Base-by-base conservation (phyloP, 176 grass and related monocot genomes). In the Carex myosuroides region DNA sequence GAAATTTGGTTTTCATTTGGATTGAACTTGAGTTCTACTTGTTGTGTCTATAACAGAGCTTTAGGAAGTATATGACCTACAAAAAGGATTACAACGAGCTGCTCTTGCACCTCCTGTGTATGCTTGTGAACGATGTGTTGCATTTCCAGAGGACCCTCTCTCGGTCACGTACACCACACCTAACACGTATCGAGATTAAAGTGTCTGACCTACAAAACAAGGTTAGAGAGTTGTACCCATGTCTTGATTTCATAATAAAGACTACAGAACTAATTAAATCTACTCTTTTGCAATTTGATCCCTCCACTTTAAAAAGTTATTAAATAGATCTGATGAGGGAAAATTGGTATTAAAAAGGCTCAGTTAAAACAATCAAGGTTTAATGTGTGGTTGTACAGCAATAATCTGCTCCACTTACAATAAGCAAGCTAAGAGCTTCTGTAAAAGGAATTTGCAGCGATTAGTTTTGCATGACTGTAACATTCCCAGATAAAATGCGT, bases 1-100 rank as follows among this genome's bases (percentile, higher is more conserved):
- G 78, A 13, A 81, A 37, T 64, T 18, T 42, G 59, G 33, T 29
- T 33, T 17, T 26, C 32, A 82, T 57, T 8, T 55, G 41, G 68
- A 53, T 84, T 41, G 3, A 80, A 79, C n/a, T 83, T 80, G 68
- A 8, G 85, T 86, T 85, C 5, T 88, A 18, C 53, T 91, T 24
- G 62, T 75, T 84, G 29, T 42, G 44, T 81, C 42, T 71, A 1
- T 70, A 60, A 80, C 89, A 99, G 96, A 95, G 88, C 85, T 99
- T 95, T 74, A 88, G 91, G 55, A 99, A 95, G 55, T 95, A 95
- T 72, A 99, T 99, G 96, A 99, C 93, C 8, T 99, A 88, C 50
- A 99, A 99, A 87, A 99, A 95, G 83, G 96, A 99, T 84, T 99
- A 93, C 85, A 95, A 99, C 6, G 91, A 99, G 13, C 59, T 99